A percentile compares a stretch with the other conserved stretches of the same genome.
Conservation (phyloP, 2,329 filamentous ascomycete genomes). For the Penicillium polonicum region DNA sequence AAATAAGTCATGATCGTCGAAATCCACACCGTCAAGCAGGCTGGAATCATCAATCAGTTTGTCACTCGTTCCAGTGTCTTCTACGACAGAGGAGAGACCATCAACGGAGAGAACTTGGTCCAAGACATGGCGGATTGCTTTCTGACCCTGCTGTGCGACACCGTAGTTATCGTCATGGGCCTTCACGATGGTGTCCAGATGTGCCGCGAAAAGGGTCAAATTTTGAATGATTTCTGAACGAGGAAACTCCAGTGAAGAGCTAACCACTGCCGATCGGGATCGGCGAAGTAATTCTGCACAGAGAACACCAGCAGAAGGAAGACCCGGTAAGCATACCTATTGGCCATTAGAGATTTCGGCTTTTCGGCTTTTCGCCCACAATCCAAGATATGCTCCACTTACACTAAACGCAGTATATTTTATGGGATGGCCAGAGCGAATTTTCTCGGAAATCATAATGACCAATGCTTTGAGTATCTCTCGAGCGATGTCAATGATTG, state of each 20-base stretch:
- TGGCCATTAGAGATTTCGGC: too few species aligned
- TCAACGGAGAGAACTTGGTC: conserved; percentile 19
- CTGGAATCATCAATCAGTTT: neutral
- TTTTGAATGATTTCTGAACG: conserved; percentile 32
- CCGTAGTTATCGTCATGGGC: conserved; percentile 26
- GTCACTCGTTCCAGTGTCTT: neutral
- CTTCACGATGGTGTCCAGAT: conserved; percentile 23
- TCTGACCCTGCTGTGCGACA: conserved; percentile 25
- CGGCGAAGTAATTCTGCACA: conserved; percentile 30
- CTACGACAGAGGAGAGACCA: neutral
- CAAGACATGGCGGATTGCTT: conserved; percentile 23
- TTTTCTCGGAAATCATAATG: conserved; percentile 7
- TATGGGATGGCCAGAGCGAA: conserved; percentile 13
- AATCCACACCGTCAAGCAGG: neutral
- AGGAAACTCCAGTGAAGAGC: conserved; percentile 9
- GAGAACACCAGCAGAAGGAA: conserved; percentile 30
- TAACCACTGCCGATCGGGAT: conserved; percentile 2
- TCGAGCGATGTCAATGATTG: conserved; percentile 21
- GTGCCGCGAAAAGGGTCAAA: conserved; percentile 27
- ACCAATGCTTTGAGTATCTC: conserved; percentile 25
- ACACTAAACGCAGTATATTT: conserved; percentile 11
- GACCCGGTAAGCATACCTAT: conserved; percentile 20
- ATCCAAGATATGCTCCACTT: too few species aligned
- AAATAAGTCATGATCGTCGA: conserved; percentile 6
- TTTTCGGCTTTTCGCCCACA: too few species aligned